Percentiles rank a stretch among this genome's conserved stretches.
These are phyloP conservation scores for Pythium myriotylum DNA, from an alignment of 352 stramenopile genomes.

Conservation along the genomic window DNA sequence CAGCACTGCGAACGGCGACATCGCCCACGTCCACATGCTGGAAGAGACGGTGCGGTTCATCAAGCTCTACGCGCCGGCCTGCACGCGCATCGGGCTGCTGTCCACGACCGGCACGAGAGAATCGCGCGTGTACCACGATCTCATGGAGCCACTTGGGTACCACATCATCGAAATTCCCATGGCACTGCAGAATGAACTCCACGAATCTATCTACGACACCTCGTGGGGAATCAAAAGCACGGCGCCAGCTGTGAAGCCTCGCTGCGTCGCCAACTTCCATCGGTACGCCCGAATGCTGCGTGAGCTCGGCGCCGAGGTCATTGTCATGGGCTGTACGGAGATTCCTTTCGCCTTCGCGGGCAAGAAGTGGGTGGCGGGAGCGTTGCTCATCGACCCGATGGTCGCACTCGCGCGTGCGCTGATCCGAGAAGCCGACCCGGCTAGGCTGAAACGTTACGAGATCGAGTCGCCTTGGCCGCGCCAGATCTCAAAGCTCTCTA, in stretches of 20 bases:
- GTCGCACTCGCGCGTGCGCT: constrained; percentile 71
- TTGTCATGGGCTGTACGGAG: constrained; percentile 79
- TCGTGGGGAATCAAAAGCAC: constrained; percentile 80
- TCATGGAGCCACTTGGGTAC: constrained; percentile 63
- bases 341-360: constrained; percentile 75
- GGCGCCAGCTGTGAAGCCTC: constrained; percentile 51
- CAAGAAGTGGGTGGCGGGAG: constrained; percentile 40
- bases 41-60: constrained; percentile 73
- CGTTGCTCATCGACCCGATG: constrained; percentile 73
- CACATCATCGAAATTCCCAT: constrained; percentile 52
- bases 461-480: constrained; percentile 21
- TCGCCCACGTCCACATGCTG: constrained; percentile 68
- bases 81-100: constrained; percentile 59
- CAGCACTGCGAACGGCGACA: not conserved
- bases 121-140: constrained; percentile 70
- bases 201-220: constrained; percentile 76
- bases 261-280: constrained; percentile 62
- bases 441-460: constrained; percentile 44
- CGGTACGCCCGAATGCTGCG: constrained; percentile 51
- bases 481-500: constrained; percentile 27
- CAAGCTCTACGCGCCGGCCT: constrained; percentile 40
- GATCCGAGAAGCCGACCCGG: constrained; percentile 62
- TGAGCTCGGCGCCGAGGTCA: constrained; percentile 55
- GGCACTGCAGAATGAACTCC: constrained; percentile 57
- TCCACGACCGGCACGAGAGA: constrained; percentile 67